Base-by-base conservation (phyloP, 352 stramenopile species). In the Saprolegnia parasitica region DNA sequence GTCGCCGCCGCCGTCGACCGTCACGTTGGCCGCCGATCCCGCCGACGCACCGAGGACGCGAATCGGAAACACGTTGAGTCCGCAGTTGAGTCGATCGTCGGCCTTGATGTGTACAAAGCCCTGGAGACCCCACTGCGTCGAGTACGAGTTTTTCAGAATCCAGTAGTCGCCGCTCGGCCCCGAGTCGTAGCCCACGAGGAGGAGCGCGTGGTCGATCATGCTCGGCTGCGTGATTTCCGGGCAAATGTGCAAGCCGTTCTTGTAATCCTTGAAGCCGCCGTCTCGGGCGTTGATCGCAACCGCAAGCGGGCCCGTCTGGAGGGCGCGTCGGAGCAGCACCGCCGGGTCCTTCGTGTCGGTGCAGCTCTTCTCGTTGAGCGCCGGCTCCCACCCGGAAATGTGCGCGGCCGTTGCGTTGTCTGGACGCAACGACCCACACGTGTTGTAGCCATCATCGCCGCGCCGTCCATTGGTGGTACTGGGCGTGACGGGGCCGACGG, bases 101-200 rank as follows among this genome's bases (percentile, higher is more conserved):
- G 80, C 81, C 47, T 78, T 77, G 47, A 93, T 73, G 18, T 79
- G 70, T 39, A 91, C 40, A 67, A 87, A 91, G 9, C 86, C 81
- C 50, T 87, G 81, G 35, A 90, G 80, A 6, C 85, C 83, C 86
- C 86, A 93, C 23, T 78, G 78, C 18, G 74, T 70, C 4, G 81
- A 76, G 76, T 93, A 93, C 67, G 83, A 93, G 75, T 93, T 93
- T 68, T 93, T 93, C 21, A 93, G 67, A 47, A 91, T 82, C 86
- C 86, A 91, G 47, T 88, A 93, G 49, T 89, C 72, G 3, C 56
- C 66, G 0, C 9, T 21, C 16, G 56, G 40, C 1, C 47, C 45
- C 26, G 29, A 73, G 39, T 77, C 84, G 72, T 93, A 91, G 37
- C 86, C 86, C 3, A 93, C 86, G 16, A 93, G 78, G 56, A 91